Conservation (phyloP, 2,329 filamentous ascomycete genomes). For the Rosellinia necatrix region DNA sequence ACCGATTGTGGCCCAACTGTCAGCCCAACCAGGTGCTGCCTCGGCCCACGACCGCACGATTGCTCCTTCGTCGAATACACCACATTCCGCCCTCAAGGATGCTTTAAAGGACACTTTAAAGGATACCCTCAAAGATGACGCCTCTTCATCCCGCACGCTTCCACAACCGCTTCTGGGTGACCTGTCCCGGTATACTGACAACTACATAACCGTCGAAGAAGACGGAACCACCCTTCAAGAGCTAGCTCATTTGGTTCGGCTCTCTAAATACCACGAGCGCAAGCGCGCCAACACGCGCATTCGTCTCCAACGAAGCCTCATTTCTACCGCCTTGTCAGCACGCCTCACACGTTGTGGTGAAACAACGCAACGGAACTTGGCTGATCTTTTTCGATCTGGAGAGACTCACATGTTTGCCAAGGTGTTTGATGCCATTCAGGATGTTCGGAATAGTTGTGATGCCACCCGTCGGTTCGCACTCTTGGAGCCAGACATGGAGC, state of each 20-base stretch:
- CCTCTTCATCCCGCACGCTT: slow-evolving; percentile 48
- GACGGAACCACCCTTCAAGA: slow-evolving; percentile 75
- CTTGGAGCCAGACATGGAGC: slow-evolving; percentile 73
- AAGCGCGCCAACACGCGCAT: slow-evolving; percentile 74
- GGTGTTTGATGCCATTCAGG: slow-evolving; percentile 77
- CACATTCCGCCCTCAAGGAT: slow-evolving; percentile 39
- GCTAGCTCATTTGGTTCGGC: slow-evolving; percentile 75
- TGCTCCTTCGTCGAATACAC: slow-evolving; percentile 36
- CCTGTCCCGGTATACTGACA: slow-evolving; percentile 68
- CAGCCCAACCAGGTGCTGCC: slow-evolving; percentile 21
- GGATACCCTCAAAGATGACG: slow-evolving; percentile 42
- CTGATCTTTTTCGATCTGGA: slow-evolving; percentile 77
- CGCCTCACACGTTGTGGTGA: slow-evolving; percentile 76
- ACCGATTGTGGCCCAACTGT: slow-evolving; percentile 48
- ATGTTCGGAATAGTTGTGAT: slow-evolving; percentile 78
- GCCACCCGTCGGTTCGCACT: slow-evolving; percentile 72
- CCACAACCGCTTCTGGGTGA: slow-evolving; percentile 66
- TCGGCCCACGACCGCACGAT: slow-evolving; percentile 32
- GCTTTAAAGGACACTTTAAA: slow-evolving; percentile 41
- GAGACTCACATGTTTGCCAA: slow-evolving; percentile 78
- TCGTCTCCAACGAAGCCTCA: slow-evolving; percentile 73
- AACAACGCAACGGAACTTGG: slow-evolving; percentile 74
- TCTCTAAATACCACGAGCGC: slow-evolving; percentile 82
- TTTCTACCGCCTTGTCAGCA: slow-evolving; percentile 75
- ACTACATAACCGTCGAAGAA: slow-evolving; percentile 61